Evolutionary conservation across 2,329 filamentous ascomycete genomes (phyloP).

Genomic region (Botrytis fragariae): DNA sequence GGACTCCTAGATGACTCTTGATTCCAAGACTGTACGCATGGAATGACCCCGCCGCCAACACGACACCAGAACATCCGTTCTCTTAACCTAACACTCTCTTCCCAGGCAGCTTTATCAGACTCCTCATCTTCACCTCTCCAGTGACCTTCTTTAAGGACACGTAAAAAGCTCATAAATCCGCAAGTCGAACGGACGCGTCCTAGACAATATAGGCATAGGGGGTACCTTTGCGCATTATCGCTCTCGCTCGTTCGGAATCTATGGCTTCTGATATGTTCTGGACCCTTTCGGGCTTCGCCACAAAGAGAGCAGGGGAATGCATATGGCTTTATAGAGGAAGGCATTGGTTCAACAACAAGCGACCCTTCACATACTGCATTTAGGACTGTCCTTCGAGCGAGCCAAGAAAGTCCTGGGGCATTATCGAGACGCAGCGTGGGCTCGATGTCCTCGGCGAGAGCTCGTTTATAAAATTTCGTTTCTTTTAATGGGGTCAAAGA

Average conservation of each 20-base stretch:
- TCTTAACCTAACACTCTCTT: slow-evolving; percentile 83
- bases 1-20: slow-evolving; percentile 30
- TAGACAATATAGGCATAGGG: slow-evolving; percentile 86
- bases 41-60: slow-evolving; percentile 86
- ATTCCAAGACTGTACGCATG: slow-evolving; percentile 40
- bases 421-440: slow-evolving; percentile 86
- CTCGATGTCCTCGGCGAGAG: slow-evolving; percentile 86
- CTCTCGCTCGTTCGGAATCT: slow-evolving; percentile 86
- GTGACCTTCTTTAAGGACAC: slow-evolving; percentile 89
- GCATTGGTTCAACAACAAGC: slow-evolving; percentile 85
- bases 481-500: slow-evolving; percentile 72
- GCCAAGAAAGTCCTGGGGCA: slow-evolving; percentile 89
- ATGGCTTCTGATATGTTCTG: slow-evolving; percentile 72
- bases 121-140: slow-evolving; percentile 82
- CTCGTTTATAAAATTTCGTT: slow-evolving; percentile 90
- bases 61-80: slow-evolving; percentile 98
- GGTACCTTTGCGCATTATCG: slow-evolving; percentile 83
- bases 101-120: slow-evolving; percentile 86
- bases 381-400: slow-evolving; percentile 81
- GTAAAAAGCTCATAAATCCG: slow-evolving; percentile 87
- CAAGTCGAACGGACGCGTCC: slow-evolving; percentile 81
- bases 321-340: slow-evolving; percentile 51
- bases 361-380: slow-evolving; percentile 80
- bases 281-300: slow-evolving; percentile 73
- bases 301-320: slow-evolving; percentile 70